These are phyloP conservation scores for Kappamyces sp. DNA, from an alignment of 192 early-diverging fungal species.

Conservation along the genomic window DNA sequence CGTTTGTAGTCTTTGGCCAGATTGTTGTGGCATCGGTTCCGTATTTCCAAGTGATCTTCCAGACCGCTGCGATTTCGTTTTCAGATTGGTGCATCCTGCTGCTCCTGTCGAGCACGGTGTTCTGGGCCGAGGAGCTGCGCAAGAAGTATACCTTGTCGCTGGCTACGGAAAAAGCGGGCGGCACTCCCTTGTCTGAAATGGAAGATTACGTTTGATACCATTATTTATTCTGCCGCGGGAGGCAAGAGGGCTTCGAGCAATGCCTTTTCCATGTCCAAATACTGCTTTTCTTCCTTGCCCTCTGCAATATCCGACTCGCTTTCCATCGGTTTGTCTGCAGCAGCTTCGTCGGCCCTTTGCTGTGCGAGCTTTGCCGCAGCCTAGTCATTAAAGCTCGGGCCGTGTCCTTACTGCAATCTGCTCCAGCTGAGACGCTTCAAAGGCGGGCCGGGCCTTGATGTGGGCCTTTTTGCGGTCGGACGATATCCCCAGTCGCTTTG, in stretches of 20 bases:
- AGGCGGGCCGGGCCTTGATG: conserved; percentile 29
- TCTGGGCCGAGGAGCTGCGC: conserved; percentile 78
- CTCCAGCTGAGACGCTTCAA: conserved; percentile 38
- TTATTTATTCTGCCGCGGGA: conserved; percentile 18
- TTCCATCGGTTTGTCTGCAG: neutral
- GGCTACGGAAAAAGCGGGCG: neutral
- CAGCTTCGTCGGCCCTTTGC: conserved; percentile 10
- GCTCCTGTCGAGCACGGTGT: conserved; percentile 65
- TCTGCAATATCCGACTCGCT: neutral
- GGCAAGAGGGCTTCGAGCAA: conserved; percentile 11
- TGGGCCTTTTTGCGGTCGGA: conserved; percentile 37
- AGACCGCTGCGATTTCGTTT: conserved; percentile 78
- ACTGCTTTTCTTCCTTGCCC: conserved; percentile 21
- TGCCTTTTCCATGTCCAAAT: conserved; percentile 24
- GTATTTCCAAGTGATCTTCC: conserved; percentile 87
- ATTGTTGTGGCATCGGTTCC: conserved; percentile 83
- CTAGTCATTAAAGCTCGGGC: neutral
- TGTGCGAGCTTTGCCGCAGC: neutral
- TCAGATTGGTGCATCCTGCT: conserved; percentile 67
- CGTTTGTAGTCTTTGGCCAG: conserved; percentile 75
- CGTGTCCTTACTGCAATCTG: conserved; percentile 6
- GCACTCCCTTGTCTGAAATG: neutral
- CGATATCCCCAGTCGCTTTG: conserved; percentile 35
- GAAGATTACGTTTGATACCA: conserved; percentile 7
- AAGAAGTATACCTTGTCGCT: conserved; percentile 37